Evolutionary conservation across 345 rosid species (phyloP).

Genomic region (Pistacia integerrima): DNA sequence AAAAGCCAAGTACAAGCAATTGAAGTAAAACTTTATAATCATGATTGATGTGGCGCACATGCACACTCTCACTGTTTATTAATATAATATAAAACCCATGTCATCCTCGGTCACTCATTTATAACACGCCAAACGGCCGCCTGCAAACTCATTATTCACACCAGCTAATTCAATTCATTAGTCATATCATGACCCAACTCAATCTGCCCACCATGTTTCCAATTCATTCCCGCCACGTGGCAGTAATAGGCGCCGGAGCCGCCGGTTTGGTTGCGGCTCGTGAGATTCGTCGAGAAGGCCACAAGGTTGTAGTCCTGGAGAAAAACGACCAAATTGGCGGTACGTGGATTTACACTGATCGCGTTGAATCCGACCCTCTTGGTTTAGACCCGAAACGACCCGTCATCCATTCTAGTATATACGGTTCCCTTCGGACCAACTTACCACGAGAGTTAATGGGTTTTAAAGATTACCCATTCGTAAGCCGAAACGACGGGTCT

Average conservation of each 20-base stretch:
- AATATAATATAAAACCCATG: too few relatives aligned
- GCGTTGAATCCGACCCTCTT: conserved; percentile 64
- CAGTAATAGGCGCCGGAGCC: conserved; percentile 85
- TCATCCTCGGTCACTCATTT: too few relatives aligned
- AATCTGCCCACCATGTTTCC: conserved; percentile 2
- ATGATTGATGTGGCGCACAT: too few relatives aligned
- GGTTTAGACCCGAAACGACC: conserved; percentile 60
- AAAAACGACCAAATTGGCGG: conserved; percentile 66
- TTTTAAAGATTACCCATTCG: conserved; percentile 67
- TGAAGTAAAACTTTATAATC: too few relatives aligned
- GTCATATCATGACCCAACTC: background rate
- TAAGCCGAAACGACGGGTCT: conserved; percentile 25
- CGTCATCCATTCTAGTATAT: conserved; percentile 68
- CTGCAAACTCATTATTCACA: background rate
- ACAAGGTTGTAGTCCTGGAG: conserved; percentile 76
- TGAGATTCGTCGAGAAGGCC: conserved; percentile 84
- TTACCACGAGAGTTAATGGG: conserved; percentile 93
- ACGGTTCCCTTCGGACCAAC: conserved; percentile 82
- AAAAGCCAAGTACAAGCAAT: too few relatives aligned
- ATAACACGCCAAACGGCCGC: too few relatives aligned
- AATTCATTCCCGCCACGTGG: conserved; percentile 57
- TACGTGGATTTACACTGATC: conserved; percentile 70
- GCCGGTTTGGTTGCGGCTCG: conserved; percentile 76
- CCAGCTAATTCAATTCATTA: too few relatives aligned
- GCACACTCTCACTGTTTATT: too few relatives aligned